Evolutionary conservation across 768 basidiomycete species (phyloP).

Genomic region (Ramaria sp.): DNA sequence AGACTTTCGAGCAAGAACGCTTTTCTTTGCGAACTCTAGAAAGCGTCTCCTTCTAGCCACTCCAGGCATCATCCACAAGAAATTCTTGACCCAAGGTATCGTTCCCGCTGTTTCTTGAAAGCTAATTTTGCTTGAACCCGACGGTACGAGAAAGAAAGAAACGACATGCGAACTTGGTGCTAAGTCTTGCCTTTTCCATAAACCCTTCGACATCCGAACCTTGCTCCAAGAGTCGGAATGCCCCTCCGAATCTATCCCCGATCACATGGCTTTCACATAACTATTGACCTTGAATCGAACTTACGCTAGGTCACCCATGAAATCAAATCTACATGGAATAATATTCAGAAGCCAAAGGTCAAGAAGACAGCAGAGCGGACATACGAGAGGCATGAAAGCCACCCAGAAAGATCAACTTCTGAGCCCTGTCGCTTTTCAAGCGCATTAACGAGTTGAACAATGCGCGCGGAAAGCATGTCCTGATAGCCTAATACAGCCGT

Average conservation of each 20-base stretch:
- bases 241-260: constrained; percentile 24
- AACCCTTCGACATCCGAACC: constrained; percentile 30
- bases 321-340: constrained; percentile 21
- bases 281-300: constrained; percentile 1
- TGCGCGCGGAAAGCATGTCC: constrained; percentile 24
- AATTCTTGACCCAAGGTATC: constrained; percentile 32
- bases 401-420: background rate
- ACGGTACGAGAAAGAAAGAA: constrained; percentile 11
- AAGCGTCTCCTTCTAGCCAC: constrained; percentile 9
- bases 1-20: background rate
- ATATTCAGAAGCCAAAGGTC: background rate
- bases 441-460: constrained; percentile 29
- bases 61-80: constrained; percentile 23
- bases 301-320: constrained; percentile 31
- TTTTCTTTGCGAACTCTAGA: constrained; percentile 23
- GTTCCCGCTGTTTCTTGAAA: constrained; percentile 10
- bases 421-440: constrained; percentile 14
- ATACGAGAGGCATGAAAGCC: constrained; percentile 6
- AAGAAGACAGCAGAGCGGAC: background rate
- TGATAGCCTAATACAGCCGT: constrained; percentile 37
- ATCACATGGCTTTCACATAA: background rate
- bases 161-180: background rate
- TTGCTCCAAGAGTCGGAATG: constrained; percentile 25
- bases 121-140: too few species aligned
- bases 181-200: constrained; percentile 32